Conservation (phyloP, 176 grass and related monocot species). For the Puccinellia tenuiflora region DNA sequence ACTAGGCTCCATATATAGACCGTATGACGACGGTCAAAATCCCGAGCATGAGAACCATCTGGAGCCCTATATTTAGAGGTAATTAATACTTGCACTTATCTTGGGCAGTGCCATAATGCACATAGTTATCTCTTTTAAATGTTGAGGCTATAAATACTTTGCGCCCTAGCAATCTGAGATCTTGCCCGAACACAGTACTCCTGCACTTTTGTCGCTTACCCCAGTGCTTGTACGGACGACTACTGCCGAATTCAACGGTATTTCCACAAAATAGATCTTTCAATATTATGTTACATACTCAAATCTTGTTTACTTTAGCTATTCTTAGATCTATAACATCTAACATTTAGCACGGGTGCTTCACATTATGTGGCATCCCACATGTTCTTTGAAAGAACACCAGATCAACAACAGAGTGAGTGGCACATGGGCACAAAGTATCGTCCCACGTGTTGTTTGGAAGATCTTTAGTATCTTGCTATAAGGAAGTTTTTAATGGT, state of each 20-base stretch:
- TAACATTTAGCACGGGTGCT: not conserved
- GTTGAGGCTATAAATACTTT: not conserved
- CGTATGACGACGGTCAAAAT: not conserved
- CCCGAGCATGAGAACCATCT: not conserved
- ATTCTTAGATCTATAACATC: not conserved
- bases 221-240: not conserved
- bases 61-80: not conserved
- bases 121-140: not conserved
- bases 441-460: not conserved
- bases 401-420: not conserved
- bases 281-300: not conserved
- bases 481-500: conserved; percentile 26
- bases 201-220: not conserved
- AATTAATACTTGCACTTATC: not conserved
- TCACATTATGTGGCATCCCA: not conserved
- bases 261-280: not conserved
- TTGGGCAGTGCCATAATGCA: not conserved
- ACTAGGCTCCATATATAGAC: not conserved
- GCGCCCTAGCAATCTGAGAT: not conserved
- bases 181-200: not conserved
- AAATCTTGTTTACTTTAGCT: not conserved
- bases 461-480: not conserved
- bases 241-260: not conserved
- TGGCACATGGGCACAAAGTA: not conserved
- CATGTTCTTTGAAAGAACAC: not conserved